Base-by-base conservation (phyloP, 2,329 filamentous ascomycete genomes). In the Tolypocladium ophioglossoides region DNA sequence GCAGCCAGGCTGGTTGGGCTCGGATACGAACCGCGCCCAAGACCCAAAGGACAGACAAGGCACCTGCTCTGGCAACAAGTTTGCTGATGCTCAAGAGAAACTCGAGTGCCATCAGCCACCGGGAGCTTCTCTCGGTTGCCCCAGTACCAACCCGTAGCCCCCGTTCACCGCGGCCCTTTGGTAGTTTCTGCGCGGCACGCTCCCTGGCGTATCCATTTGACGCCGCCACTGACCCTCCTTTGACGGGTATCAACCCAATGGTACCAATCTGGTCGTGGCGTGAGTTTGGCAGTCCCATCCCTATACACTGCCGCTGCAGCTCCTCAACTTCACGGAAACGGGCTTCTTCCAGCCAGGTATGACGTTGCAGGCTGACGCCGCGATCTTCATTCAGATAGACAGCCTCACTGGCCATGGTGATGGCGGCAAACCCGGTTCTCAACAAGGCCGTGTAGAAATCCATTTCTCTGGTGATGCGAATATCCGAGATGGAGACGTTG, bases 381-480 rank as follows among this genome's bases (percentile, higher is more conserved):
- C 82, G 82, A 48, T 92, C 92, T 69, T 97, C 92, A 57, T 96
- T 96, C 12, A 99, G 75, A 65, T 96, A 97, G 0, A 97, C 94
- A 4, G 92, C 92, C 69, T 97, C 91, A 62, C 90, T 96, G 0
- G 94, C 94, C 69, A 95, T 92, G 0, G 90, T 95, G 57, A 97
- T 83, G 14, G 92, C 85, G 12, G 85, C 85, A 65, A 96, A 96
- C 0, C 94, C 94, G 38, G 90, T 83, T 56, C 91, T 85, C 3
- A 97, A 77, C 5, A 97, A 75, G 0, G 90, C 88, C 0, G 91
- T 95, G 67, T 97, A 99, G 66, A 97, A 96, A 67, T 99, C 94
- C 76, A 97, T 95, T 54, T 90, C 84, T 75, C 87, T 84, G 46
- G 85, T 89, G 53, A 97, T 82, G 14, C 85, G 83, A 39, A 96